Conservation (phyloP, 371 early-diverging fungal species). For the Paramicrosporidium saccamoebae region DNA sequence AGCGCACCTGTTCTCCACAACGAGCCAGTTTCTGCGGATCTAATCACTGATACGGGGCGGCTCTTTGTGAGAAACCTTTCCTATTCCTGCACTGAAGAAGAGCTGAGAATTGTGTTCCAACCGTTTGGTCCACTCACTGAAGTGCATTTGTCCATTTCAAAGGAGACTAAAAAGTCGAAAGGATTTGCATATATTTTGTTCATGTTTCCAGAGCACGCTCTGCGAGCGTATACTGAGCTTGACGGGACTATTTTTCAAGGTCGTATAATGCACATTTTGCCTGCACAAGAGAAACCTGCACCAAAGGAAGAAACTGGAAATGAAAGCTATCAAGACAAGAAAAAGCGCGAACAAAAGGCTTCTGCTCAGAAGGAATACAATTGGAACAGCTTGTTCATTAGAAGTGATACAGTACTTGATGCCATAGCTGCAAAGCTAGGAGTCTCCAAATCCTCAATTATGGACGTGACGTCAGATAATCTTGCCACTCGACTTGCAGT, state of each 20-base stretch:
- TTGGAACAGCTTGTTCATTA: slow-evolving; percentile 87
- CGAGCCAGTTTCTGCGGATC: slow-evolving; percentile 10
- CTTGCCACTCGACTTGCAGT: slow-evolving; percentile 70
- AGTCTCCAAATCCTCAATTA: slow-evolving; percentile 48
- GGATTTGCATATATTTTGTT: slow-evolving; percentile 68
- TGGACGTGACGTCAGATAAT: slow-evolving; percentile 49
- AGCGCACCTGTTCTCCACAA: slow-evolving; percentile 1
- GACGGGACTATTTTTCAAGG: slow-evolving; percentile 66
- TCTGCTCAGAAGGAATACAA: slow-evolving; percentile 42
- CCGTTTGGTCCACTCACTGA: slow-evolving; percentile 65
- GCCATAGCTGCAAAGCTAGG: slow-evolving; percentile 63
- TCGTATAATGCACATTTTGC: slow-evolving; percentile 45
- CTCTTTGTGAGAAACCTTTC: slow-evolving; percentile 68
- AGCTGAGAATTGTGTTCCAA: slow-evolving; percentile 33
- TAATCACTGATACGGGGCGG: slow-evolving; percentile 70
- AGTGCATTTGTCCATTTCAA: slow-evolving; percentile 66
- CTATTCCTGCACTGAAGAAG: slow-evolving; percentile 53
- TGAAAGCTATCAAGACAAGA: slow-evolving; percentile 16
- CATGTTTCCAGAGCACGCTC: slow-evolving; percentile 63
- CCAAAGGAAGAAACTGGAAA: slow-evolving; percentile 16
- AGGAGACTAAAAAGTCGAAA: slow-evolving; percentile 59
- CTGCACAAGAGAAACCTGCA: slow-evolving; percentile 50
- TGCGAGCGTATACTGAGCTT: slow-evolving; percentile 37
- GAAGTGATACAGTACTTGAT: slow-evolving; percentile 64
- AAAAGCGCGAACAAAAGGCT: slow-evolving; percentile 34